A percentile compares a stretch with the other conserved stretches of the same genome.
Evolutionary conservation across 78 protist species (phyloP).

Genomic region (Dictyostelium purpureum): DNA sequence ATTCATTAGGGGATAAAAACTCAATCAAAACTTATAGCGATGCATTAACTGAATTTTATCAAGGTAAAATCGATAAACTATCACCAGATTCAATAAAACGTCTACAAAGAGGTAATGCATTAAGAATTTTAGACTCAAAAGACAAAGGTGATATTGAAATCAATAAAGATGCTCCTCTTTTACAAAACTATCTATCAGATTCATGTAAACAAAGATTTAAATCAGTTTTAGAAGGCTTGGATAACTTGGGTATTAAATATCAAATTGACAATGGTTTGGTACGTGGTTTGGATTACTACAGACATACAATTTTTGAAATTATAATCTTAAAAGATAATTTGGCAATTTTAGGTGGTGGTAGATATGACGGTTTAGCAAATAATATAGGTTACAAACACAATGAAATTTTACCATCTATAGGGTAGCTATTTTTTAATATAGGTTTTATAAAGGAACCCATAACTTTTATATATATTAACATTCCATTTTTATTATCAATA

Average conservation of each 20-base stretch:
- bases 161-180: constrained; percentile 41
- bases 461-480: no score
- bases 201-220: constrained; percentile 36
- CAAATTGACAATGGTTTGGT: constrained; percentile 36
- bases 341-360: constrained; percentile 62
- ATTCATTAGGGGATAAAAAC: constrained; percentile 37
- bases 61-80: background rate
- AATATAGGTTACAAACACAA: background rate
- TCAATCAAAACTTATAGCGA: background rate
- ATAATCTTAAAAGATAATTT: background rate
- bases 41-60: background rate
- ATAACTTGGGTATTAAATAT: background rate
- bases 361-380: constrained; percentile 63
- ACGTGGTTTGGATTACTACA: constrained; percentile 87
- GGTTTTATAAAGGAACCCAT: background rate
- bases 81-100: constrained; percentile 37
- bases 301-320: constrained; percentile 83
- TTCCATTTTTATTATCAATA: background rate
- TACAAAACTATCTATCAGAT: background rate
- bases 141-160: constrained; percentile 20
- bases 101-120: constrained; percentile 13
- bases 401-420: constrained; percentile 35
- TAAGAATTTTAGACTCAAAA: constrained; percentile 84
- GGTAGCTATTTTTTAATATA: no score
- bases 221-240: background rate